Evolutionary conservation across 1,139 yeast species (phyloP).

Genomic region (Debaryomyces sp.): DNA sequence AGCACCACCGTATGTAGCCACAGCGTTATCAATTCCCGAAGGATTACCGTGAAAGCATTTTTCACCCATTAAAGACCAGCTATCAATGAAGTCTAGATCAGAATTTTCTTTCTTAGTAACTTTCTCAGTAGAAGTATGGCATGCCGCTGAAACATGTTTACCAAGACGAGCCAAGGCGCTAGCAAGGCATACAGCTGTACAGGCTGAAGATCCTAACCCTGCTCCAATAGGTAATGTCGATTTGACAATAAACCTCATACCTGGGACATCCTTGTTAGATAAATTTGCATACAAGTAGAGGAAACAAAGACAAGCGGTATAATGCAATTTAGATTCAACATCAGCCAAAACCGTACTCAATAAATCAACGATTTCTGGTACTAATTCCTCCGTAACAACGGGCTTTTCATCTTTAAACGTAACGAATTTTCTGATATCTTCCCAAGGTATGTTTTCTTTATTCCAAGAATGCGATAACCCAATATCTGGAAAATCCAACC

Average conservation of each 20-base stretch:
- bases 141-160: constrained; percentile 48
- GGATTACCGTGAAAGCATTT: constrained; percentile 97
- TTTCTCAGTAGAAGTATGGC: constrained; percentile 28
- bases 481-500: constrained; percentile 84
- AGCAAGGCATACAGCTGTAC: constrained; percentile 82
- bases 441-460: constrained; percentile 63
- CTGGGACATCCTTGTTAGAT: constrained; percentile 50
- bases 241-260: constrained; percentile 64
- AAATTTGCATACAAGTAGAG: constrained; percentile 71
- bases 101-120: constrained; percentile 36
- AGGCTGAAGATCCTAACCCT: constrained; percentile 94
- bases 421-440: constrained; percentile 29
- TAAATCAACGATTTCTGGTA: constrained; percentile 59
- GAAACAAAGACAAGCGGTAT: constrained; percentile 85
- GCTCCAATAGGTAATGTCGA: constrained; percentile 96
- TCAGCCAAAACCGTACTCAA: constrained; percentile 47
- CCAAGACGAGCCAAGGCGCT: constrained; percentile 72
- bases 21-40: constrained; percentile 95
- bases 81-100: constrained; percentile 67
- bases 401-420: constrained; percentile 34
- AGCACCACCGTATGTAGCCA: constrained; percentile 95
- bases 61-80: constrained; percentile 93
- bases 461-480: constrained; percentile 66
- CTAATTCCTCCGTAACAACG: constrained; percentile 54
- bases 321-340: constrained; percentile 60